Base-by-base conservation (phyloP, 2,329 filamentous ascomycete genomes). In the Penicillium sp. region DNA sequence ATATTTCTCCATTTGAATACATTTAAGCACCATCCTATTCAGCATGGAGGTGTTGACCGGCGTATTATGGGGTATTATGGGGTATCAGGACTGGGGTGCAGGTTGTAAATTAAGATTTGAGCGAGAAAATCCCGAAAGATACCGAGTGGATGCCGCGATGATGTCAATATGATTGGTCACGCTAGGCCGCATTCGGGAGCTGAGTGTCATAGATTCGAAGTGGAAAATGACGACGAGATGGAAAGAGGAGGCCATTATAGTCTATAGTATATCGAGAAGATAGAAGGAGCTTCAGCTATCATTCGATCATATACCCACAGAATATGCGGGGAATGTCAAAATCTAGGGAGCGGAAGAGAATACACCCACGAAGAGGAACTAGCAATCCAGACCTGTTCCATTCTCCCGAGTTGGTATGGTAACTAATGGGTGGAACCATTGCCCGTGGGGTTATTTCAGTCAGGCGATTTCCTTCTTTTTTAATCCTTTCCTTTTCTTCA, bases 121-220 rank as follows among this genome's bases (percentile, higher is more conserved):
- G 33, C 33, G 33, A 37, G 33, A 44, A 27, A 44, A 29, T n/a
- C 25, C 27, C 45, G 45, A 33, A 9, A 31, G 26, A 4, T 12
- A 22, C 45, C 67, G 67, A 69, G 58, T 41, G 35, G 64, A 53
- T 2, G 20, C 67, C 67, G 67, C 59, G 20, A 46, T 65, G 66
- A 69, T 65, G 67, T 69, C 65, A 66, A 29, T 22, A 58, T 61
- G 51, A 55, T 11, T 35, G 12, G n/a, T 20, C 15, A 22, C 45
- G 27, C 45, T 37, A 48, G n/a, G 14, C 45, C 45, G 25, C 12
- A 37, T 48, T 42, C 23, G 42, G 51, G 37, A 6, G 33, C n/a
- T 37, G 15, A 37, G n/a, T 35, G 31, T 37, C 33, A 18, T 18
- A 7, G 33, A 18, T 37, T 9, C 8, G 33, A 18, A 7, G 15